phyloP scores from a whole-genome alignment of 129 eudicot species.

The Tagetes patula region DNA sequence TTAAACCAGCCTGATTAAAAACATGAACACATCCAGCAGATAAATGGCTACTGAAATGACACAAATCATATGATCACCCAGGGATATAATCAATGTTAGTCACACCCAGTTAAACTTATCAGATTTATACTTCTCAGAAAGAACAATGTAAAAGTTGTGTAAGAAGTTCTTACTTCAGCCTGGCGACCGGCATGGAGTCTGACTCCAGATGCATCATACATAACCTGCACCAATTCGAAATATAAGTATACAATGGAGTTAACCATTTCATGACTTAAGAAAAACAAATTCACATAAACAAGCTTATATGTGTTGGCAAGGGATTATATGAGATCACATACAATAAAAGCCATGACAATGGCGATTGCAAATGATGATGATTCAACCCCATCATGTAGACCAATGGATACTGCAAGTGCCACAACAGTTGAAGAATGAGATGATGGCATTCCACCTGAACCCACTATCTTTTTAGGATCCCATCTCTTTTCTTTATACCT shows the following conservation, averaged over 20 bases:
- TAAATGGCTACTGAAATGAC: not conserved
- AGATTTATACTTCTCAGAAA: not conserved
- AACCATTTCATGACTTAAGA: slow-evolving; percentile 10
- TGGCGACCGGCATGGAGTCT: slow-evolving; percentile 72
- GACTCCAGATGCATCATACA: slow-evolving; percentile 69
- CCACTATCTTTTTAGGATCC: slow-evolving; percentile 62
- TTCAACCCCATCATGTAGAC: slow-evolving; percentile 59
- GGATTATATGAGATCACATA: slow-evolving; percentile 29
- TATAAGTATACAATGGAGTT: not conserved
- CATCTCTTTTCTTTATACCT: slow-evolving; percentile 67
- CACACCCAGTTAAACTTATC: not conserved
- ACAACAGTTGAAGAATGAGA: slow-evolving; percentile 66
- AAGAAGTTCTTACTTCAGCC: slow-evolving; percentile 53
- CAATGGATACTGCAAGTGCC: slow-evolving; percentile 55
- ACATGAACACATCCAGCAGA: not conserved
- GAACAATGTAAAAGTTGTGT: not conserved
- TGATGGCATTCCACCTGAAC: slow-evolving; percentile 73
- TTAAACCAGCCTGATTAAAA: not conserved
- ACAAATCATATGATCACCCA: not conserved
- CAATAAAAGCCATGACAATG: slow-evolving; percentile 54
- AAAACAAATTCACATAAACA: not conserved
- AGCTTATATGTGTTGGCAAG: not conserved
- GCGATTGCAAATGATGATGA: slow-evolving; percentile 55
- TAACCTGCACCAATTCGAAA: slow-evolving; percentile 42
- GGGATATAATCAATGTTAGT: not conserved